Conservation (phyloP, 352 stramenopile genomes). For the Phytopythium vexans region DNA sequence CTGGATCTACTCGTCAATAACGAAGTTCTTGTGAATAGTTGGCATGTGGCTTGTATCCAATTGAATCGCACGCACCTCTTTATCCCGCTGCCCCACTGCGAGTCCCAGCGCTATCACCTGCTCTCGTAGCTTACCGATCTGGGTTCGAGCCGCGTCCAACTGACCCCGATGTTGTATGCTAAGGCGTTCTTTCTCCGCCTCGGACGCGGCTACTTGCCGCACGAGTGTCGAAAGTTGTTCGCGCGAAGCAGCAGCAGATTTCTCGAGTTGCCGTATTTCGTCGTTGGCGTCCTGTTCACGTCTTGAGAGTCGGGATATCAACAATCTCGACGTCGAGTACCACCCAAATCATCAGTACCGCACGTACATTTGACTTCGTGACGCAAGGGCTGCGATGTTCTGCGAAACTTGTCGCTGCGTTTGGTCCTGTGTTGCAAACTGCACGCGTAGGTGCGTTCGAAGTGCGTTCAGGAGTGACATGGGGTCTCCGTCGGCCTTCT, state of each 20-base stretch:
- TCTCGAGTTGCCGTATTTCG: constrained; percentile 36
- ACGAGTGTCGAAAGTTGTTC: constrained; percentile 26
- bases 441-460: constrained; percentile 63
- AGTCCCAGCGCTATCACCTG: neutral
- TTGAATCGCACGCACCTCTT: neutral
- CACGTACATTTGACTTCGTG: constrained; percentile 30
- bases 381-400: constrained; percentile 19
- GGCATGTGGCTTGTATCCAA: too few species aligned
- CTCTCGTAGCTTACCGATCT: constrained; percentile 18
- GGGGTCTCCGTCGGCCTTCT: constrained; percentile 53
- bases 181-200: constrained; percentile 25
- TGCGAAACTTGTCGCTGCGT: constrained; percentile 24
- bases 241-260: constrained; percentile 12
- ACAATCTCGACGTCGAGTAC: neutral
- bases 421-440: constrained; percentile 47
- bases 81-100: neutral
- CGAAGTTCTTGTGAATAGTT: too few species aligned
- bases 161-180: constrained; percentile 30
- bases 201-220: constrained; percentile 21
- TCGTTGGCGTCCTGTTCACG: constrained; percentile 29
- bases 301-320: constrained; percentile 5
- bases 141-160: constrained; percentile 24
- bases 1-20: neutral
- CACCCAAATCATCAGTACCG: neutral
- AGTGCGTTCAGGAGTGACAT: constrained; percentile 69